Conservation (phyloP, 2,329 filamentous ascomycete genomes). For the Pseudopithomyces chartarum region DNA sequence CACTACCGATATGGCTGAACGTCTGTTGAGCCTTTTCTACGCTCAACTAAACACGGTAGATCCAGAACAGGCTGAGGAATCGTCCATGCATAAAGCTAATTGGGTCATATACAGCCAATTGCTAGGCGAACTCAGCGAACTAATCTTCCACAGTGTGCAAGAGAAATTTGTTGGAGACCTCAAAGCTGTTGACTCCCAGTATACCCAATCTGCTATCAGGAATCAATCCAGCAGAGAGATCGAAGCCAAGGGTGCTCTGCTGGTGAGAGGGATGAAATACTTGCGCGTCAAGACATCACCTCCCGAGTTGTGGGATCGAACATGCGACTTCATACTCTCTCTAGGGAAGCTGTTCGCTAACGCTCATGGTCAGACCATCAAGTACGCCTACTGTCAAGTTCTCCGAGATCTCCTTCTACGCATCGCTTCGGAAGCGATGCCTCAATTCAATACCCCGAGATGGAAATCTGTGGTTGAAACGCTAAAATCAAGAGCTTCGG, state of each 20-base stretch:
- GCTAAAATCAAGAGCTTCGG: conserved; percentile 76
- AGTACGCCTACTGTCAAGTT: conserved; percentile 92
- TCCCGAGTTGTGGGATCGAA: conserved; percentile 78
- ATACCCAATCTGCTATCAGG: conserved; percentile 76
- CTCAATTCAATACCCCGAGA: conserved; percentile 77
- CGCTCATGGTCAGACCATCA: conserved; percentile 86
- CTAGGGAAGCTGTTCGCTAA: conserved; percentile 82
- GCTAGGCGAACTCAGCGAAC: conserved; percentile 92
- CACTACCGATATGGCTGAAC: conserved; percentile 89
- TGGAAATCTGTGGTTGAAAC: conserved; percentile 86
- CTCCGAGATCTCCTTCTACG: conserved; percentile 85
- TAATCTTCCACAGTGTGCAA: conserved; percentile 85
- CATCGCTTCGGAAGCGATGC: conserved; percentile 79
- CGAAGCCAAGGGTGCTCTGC: conserved; percentile 83
- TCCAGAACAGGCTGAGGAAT: conserved; percentile 76
- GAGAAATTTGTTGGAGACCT: conserved; percentile 82
- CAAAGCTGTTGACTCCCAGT: conserved; percentile 75
- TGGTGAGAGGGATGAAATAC: conserved; percentile 91
- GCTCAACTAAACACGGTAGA: conserved; percentile 91
- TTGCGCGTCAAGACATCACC: conserved; percentile 76
- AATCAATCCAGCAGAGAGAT: conserved; percentile 68
- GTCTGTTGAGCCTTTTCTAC: conserved; percentile 94
- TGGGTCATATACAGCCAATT: conserved; percentile 94
- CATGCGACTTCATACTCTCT: conserved; percentile 85
- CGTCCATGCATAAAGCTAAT: conserved; percentile 85